Evolutionary conservation across 305 asterid species (phyloP), one percentile per base, ranked within the genome.

Genomic region (Plantago rigida): DNA sequence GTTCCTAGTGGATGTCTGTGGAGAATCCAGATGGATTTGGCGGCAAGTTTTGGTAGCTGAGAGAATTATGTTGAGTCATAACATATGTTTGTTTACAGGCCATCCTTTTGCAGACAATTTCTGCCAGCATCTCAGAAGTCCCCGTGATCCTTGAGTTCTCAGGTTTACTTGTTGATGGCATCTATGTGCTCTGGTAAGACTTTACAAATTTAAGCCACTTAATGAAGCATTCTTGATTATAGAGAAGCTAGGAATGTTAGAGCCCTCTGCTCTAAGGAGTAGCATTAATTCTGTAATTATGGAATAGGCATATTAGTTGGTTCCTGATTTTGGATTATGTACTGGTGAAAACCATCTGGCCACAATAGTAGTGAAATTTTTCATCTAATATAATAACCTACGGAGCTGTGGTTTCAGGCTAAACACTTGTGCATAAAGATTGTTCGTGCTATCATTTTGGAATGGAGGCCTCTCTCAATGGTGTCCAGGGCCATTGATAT

Each of bases 71-170:
- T 64, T 50, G 26, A 73, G 31, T 71, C 62, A 52, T 54, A 19
- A 17, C 55, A 39, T 68, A 26, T 65, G 64, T 51, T 54, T 45
- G 56, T 62, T 67, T 66, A 46, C 17, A 5, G 34, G 45, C 19
- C 60, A 39, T 75, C 17, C 57, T 31, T 61, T 65, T 70, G 73
- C 95, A 92, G 98, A 91, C 96, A 52, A 81, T 92, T 65, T 84
- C 96, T 53, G 85, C 99, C 47, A 88, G 99, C 80, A 77, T 87
- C 80, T 88, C 99, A 39, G 99, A 92, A 64, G 86, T 82, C 64
- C 84, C 83, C 50, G 75, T 75, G 22, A 79, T 84, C 70, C 84
- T 92, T 63, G 97, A 86, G 64, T 92, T 92, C 81, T 76, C 36
- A 24, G 54, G 39, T 63, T 47, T 63, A 14, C 41, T 42, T 51